Conservation (phyloP, 805 yeast genomes). For the Peterozyma toletana region DNA sequence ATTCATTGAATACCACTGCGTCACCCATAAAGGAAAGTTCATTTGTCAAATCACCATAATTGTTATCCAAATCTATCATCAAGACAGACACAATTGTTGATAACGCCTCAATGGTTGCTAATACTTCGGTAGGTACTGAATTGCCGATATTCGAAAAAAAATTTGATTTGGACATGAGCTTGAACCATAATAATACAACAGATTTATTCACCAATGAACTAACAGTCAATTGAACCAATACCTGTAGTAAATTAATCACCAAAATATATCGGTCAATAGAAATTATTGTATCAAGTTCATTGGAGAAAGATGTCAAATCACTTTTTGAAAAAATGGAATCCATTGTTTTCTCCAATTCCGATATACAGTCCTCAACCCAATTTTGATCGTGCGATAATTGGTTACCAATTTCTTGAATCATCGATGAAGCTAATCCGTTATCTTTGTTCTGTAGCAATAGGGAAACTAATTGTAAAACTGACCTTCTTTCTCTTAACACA, state of each 20-base stretch:
- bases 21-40: slow-evolving; percentile 33
- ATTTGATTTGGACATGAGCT: slow-evolving; percentile 31
- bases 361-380: not conserved
- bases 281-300: not conserved
- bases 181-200: slow-evolving; percentile 48
- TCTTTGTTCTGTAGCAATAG: slow-evolving; percentile 25
- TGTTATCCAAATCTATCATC: slow-evolving; percentile 49
- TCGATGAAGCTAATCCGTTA: slow-evolving; percentile 16
- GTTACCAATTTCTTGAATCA: slow-evolving; percentile 29
- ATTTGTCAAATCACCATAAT: slow-evolving; percentile 32
- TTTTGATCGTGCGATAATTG: slow-evolving; percentile 18
- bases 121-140: not conserved
- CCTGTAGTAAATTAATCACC: slow-evolving; percentile 10
- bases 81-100: slow-evolving; percentile 41
- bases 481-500: slow-evolving; percentile 46
- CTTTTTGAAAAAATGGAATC: not conserved
- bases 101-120: slow-evolving; percentile 31
- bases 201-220: slow-evolving; percentile 16
- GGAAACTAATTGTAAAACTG: slow-evolving; percentile 33
- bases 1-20: slow-evolving; percentile 24
- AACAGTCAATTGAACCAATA: slow-evolving; percentile 18
- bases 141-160: slow-evolving; percentile 14
- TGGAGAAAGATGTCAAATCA: slow-evolving; percentile 1
- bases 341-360: not conserved
- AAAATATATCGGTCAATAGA: slow-evolving; percentile 3